Conservation (phyloP, 768 basidiomycete species). For the Pisolithus albus region DNA sequence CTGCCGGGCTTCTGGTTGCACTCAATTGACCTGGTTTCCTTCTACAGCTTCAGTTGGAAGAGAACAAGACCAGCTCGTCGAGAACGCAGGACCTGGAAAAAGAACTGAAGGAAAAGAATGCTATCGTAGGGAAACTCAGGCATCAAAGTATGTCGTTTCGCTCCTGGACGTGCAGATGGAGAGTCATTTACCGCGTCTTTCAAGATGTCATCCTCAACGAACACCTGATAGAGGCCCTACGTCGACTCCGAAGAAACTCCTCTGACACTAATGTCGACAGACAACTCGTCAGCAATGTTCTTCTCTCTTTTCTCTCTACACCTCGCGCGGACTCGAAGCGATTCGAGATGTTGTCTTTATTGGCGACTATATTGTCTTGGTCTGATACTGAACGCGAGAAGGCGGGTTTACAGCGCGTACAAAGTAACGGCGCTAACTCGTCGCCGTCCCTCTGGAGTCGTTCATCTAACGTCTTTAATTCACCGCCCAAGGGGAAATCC, state of each 20-base stretch:
- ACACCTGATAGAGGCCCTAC: conserved; percentile 95
- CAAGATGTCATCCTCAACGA: conserved; percentile 95
- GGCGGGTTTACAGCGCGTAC: conserved; percentile 60
- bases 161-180: neutral
- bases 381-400: conserved; percentile 84
- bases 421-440: neutral
- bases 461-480: conserved; percentile 19
- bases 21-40: neutral
- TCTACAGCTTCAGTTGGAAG: conserved; percentile 64
- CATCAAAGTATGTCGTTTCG: conserved; percentile 67
- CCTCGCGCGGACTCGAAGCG: conserved; percentile 90
- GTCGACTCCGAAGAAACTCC: conserved; percentile 80
- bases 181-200: neutral
- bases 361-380: conserved; percentile 91
- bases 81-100: conserved; percentile 72
- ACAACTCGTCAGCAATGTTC: conserved; percentile 88
- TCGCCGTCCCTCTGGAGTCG: conserved; percentile 21
- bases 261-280: conserved; percentile 86
- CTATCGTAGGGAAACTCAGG: conserved; percentile 90
- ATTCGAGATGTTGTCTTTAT: conserved; percentile 90
- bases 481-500: conserved; percentile 31
- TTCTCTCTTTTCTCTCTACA: conserved; percentile 84
- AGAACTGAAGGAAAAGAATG: conserved; percentile 91
- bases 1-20: neutral
- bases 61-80: conserved; percentile 57